Evolutionary conservation across 768 basidiomycete genomes (phyloP), one percentile per base, ranked within the genome.

Genomic region (Mycena haematopus): DNA sequence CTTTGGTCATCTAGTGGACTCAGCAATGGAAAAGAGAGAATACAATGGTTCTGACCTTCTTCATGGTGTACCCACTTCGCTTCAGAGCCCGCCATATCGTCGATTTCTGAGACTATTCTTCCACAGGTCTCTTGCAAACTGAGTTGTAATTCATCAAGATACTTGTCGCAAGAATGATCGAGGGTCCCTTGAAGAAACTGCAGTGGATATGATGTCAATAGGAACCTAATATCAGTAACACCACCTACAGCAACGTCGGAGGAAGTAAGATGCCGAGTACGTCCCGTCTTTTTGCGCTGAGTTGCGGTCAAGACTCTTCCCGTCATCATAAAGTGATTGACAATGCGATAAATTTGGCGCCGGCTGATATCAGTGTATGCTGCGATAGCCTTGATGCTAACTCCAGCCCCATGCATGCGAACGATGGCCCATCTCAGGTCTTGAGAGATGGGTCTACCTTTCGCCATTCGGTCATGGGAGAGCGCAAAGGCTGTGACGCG

Each of bases 111-210:
- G 5, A 72, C 73, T 14, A 35, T 19, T 5, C 68, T 50, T 2
- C 70, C 72, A 50, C 63, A 69, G 1, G 25, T 56, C 8, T 65
- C 68, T 27, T 47, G 27, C 8, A 77, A 62, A 17, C 60, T 53
- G 0, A 66, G 54, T 50, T 67, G 71, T n/a, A 77, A 52, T 67
- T 78, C 77, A 29, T 67, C 56, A 5, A 76, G 68, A 36, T 65
- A 72, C 19, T 71, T 69, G 56, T 76, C 73, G n/a, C 72, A 74
- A 21, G 22, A 54, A 7, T 46, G 22, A 25, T 65, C 59, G 22
- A 71, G 55, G 25, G 13, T 40, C 17, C 55, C 55, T 6, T 54
- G 58, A 3, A 65, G 50, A 33, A 38, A 65, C 53, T 60, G 44
- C 7, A 21, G 7, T 38, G 27, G 19, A 33, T 19, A 35, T 9